Evolutionary conservation across 345 rosid species (phyloP).

Genomic region (Gossypium australe): DNA sequence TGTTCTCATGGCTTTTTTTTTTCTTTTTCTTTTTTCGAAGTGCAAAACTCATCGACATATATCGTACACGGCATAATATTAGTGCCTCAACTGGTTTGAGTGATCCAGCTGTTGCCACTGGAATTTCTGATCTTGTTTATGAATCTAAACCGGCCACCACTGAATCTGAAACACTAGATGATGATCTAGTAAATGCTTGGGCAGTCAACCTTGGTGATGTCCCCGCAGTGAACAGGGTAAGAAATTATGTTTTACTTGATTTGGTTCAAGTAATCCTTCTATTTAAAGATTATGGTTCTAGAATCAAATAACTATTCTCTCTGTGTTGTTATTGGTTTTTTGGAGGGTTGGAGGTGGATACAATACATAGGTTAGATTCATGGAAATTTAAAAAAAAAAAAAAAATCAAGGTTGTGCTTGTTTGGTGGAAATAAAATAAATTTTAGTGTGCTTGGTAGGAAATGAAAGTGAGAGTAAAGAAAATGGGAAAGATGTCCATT

Average conservation of each 20-base stretch:
- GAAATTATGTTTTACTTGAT: constrained; percentile 1
- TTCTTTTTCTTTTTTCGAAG: constrained; percentile 31
- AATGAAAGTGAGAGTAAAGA: not conserved
- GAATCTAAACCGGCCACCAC: constrained; percentile 69
- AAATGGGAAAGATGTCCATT: not conserved
- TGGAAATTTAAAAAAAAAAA: not conserved
- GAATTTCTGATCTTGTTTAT: constrained; percentile 87
- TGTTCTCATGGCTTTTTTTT: not conserved
- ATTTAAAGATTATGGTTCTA: not conserved
- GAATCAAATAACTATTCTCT: not conserved
- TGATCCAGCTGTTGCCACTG: constrained; percentile 94
- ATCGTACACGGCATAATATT: constrained; percentile 83
- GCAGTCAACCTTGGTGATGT: constrained; percentile 97
- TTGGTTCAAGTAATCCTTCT: constrained; percentile 17
- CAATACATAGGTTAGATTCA: not conserved
- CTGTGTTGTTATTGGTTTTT: not conserved
- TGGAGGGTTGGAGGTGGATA: not conserved
- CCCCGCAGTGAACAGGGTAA: constrained; percentile 94
- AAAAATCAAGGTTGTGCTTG: not conserved
- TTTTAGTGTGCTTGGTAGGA: not conserved
- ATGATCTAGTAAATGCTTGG: constrained; percentile 99
- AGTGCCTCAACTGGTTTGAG: constrained; percentile 73
- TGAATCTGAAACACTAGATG: constrained; percentile 75
- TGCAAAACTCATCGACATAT: constrained; percentile 81
- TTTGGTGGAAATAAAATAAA: not conserved